Percentiles rank a stretch among this genome's conserved stretches.
These are phyloP conservation scores for Herpotrichia juniperi DNA, from an alignment of 2,329 filamentous ascomycete genomes.

Conservation along the genomic window DNA sequence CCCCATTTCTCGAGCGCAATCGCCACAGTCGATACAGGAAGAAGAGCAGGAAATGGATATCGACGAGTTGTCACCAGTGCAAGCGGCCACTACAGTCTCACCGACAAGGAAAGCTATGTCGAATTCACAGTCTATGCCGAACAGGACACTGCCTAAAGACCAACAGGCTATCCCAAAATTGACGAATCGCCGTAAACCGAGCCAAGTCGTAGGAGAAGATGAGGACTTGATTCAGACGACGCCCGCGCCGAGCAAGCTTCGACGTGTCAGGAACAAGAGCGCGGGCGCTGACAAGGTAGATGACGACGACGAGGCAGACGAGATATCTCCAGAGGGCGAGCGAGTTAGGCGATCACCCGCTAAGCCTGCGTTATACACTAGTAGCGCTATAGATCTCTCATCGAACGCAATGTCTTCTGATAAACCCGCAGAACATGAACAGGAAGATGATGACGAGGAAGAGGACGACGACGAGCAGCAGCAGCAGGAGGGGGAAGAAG, in stretches of 20 bases:
- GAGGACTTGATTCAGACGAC: constrained; percentile 15
- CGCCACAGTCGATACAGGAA: not conserved
- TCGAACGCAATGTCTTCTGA: not conserved
- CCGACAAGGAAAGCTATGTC: not conserved
- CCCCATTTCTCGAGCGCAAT: not conserved
- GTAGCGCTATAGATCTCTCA: too few relatives aligned
- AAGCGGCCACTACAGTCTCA: not conserved
- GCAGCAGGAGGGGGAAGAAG: not conserved
- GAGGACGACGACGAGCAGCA: too few relatives aligned
- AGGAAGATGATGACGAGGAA: too few relatives aligned
- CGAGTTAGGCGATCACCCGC: not conserved
- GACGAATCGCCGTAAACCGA: constrained; percentile 6
- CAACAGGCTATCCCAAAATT: not conserved
- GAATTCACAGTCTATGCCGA: not conserved
- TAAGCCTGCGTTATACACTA: not conserved
- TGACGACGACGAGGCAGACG: constrained; percentile 7
- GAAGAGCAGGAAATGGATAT: constrained; percentile 22
- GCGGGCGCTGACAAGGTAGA: not conserved
- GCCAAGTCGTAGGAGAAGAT: constrained; percentile 8
- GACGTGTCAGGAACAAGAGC: constrained; percentile 10
- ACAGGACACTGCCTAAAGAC: not conserved
- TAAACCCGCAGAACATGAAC: not conserved
- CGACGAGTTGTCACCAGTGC: constrained; percentile 26
- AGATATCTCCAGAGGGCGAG: constrained; percentile 26
- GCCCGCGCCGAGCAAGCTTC: constrained; percentile 16